Conservation (phyloP, 352 stramenopile genomes). For the Phytophthora crassamura region DNA sequence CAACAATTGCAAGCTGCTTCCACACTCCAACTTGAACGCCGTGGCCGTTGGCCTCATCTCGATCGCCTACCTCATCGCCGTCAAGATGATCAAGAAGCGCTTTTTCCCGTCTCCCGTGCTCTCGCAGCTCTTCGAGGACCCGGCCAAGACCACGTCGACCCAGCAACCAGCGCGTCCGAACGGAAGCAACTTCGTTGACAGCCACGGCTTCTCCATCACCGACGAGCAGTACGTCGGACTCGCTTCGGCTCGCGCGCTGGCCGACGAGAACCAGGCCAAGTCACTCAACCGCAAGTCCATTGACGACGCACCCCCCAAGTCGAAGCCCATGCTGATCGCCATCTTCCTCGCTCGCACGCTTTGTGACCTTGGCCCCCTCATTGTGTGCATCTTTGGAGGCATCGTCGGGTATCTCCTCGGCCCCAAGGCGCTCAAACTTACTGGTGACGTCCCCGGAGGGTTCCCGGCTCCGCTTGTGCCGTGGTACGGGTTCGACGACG, state of each 20-base stretch:
- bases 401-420: conserved; percentile 50
- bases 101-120: conserved; percentile 27
- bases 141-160: background rate
- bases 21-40: conserved; percentile 69
- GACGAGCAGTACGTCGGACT: conserved; percentile 45
- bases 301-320: conserved; percentile 6
- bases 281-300: conserved; percentile 19
- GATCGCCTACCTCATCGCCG: conserved; percentile 23
- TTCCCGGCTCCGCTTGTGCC: conserved; percentile 47
- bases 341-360: conserved; percentile 51
- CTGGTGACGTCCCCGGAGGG: conserved; percentile 62
- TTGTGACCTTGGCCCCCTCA: conserved; percentile 60
- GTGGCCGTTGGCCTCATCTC: conserved; percentile 55
- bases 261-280: conserved; percentile 14
- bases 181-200: conserved; percentile 3
- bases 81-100: conserved; percentile 32
- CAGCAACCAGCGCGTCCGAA: background rate
- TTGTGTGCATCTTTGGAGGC: conserved; percentile 72
- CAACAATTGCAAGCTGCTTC: conserved; percentile 57
- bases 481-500: conserved; percentile 57
- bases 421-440: conserved; percentile 65
- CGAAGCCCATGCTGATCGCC: conserved; percentile 12
- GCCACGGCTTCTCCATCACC: conserved; percentile 48
- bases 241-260: conserved; percentile 3
- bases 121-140: conserved; percentile 19